phyloP scores from a whole-genome alignment of 176 grass and related monocot species.

The Paspalum notatum region DNA sequence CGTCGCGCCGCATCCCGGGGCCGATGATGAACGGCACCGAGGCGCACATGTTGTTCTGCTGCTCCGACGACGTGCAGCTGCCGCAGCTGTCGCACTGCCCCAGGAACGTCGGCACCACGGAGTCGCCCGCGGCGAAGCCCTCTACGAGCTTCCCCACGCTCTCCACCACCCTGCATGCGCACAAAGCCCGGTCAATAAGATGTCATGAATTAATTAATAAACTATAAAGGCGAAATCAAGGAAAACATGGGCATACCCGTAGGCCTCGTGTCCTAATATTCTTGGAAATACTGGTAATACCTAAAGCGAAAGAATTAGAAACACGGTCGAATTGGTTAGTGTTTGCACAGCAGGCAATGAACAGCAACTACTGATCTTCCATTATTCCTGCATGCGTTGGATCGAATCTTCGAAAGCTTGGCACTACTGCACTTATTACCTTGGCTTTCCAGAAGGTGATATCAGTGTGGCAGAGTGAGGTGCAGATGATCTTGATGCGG shows the following conservation, averaged over 20 bases:
- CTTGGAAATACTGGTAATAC: constrained; percentile 44
- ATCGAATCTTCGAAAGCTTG: not conserved
- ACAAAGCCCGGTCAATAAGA: no score
- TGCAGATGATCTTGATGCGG: constrained; percentile 68
- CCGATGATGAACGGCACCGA: constrained; percentile 23
- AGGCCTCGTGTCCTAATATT: constrained; percentile 76
- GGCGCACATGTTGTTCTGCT: constrained; percentile 56
- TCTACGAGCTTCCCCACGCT: constrained; percentile 70
- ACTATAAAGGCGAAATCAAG: no score
- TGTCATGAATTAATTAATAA: no score
- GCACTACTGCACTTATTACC: not conserved
- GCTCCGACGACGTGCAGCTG: constrained; percentile 57
- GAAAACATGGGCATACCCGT: constrained; percentile 49
- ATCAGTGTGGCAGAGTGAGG: constrained; percentile 78
- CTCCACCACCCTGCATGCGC: constrained; percentile 63
- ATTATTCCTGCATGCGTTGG: not conserved
- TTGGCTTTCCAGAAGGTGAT: constrained; percentile 54
- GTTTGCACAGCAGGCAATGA: not conserved
- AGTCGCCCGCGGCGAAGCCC: constrained; percentile 56
- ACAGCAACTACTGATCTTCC: not conserved
- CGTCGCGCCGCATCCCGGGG: constrained; percentile 70
- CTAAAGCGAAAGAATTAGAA: not conserved
- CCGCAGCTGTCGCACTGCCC: constrained; percentile 60
- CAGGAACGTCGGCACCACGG: constrained; percentile 65
- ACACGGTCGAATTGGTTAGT: not conserved